These are phyloP conservation scores for Erysimum cheiranthoides DNA, from an alignment of 345 rosid species.

Conservation along the genomic window DNA sequence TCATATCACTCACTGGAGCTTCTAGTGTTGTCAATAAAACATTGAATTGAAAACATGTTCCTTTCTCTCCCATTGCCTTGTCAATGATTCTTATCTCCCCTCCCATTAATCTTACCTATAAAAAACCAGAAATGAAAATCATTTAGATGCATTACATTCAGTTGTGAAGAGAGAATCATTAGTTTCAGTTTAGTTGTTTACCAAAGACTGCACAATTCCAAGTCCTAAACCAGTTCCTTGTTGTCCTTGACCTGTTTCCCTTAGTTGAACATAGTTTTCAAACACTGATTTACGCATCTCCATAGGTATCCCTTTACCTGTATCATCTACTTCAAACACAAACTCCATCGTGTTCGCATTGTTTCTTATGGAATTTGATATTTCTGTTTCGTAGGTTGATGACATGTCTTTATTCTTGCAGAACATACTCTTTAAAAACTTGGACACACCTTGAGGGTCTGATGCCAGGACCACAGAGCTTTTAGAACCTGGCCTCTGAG, in stretches of 20 bases:
- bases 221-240: slow-evolving; percentile 90
- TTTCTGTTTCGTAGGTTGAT: slow-evolving; percentile 22
- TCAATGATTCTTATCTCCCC: slow-evolving; percentile 79
- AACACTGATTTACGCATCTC: slow-evolving; percentile 70
- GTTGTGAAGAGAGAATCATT: slow-evolving; percentile 10
- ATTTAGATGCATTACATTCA: neutral
- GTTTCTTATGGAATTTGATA: slow-evolving; percentile 26
- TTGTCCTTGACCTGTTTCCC: slow-evolving; percentile 63
- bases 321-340: slow-evolving; percentile 80
- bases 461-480: slow-evolving; percentile 45
- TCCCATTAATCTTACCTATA: slow-evolving; percentile 80
- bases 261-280: slow-evolving; percentile 81
- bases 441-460: slow-evolving; percentile 33
- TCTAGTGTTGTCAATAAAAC: slow-evolving; percentile 47
- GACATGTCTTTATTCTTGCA: slow-evolving; percentile 38
- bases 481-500: slow-evolving; percentile 53
- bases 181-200: slow-evolving; percentile 28
- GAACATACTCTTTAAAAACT: slow-evolving; percentile 35
- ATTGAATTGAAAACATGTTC: slow-evolving; percentile 84
- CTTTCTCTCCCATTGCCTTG: slow-evolving; percentile 61
- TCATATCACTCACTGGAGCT: slow-evolving; percentile 22
- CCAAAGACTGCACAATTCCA: slow-evolving; percentile 90
- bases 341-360: slow-evolving; percentile 53
- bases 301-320: slow-evolving; percentile 80
- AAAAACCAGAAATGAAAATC: neutral